A percentile compares a stretch with the other conserved stretches of the same genome.
Evolutionary conservation across 2,329 filamentous ascomycete species (phyloP).

Genomic region (Knufia petricola): DNA sequence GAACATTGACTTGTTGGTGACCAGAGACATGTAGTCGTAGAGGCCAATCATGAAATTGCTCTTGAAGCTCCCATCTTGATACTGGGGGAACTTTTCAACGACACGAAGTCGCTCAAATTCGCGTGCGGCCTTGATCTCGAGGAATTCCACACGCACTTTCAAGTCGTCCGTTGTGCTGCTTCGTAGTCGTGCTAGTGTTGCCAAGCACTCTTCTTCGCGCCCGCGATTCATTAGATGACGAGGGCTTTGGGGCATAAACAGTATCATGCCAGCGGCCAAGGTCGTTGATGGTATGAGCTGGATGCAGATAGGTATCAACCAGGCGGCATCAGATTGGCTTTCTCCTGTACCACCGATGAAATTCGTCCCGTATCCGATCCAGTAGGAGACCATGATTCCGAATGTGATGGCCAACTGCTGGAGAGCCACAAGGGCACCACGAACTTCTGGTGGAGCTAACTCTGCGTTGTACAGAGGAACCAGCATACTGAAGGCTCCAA

Average conservation of each 20-base stretch:
- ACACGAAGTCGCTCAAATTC: conserved; percentile 66
- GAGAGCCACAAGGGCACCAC: conserved; percentile 33
- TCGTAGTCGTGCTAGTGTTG: conserved; percentile 41
- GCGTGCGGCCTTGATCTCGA: conserved; percentile 70
- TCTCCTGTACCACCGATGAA: conserved; percentile 54
- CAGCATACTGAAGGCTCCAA: conserved; percentile 34
- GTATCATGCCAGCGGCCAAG: conserved; percentile 62
- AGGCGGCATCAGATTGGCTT: conserved; percentile 56
- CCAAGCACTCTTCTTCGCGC: conserved; percentile 58
- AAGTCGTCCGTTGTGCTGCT: conserved; percentile 53
- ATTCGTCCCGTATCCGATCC: conserved; percentile 41
- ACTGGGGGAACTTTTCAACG: conserved; percentile 39
- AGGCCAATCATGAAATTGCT: conserved; percentile 27
- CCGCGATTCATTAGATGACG: conserved; percentile 64
- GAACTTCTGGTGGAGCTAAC: conserved; percentile 32
- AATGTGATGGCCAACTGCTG: conserved; percentile 37
- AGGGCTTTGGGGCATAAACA: conserved; percentile 69
- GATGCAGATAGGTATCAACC: conserved; percentile 62
- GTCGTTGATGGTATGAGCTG: conserved; percentile 59
- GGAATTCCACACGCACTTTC: conserved; percentile 62
- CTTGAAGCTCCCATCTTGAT: too few species aligned
- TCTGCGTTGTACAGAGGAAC: conserved; percentile 32
- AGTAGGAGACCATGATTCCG: conserved; percentile 37
- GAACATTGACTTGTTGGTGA: background rate
- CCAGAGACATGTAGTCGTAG: conserved; percentile 45